Evolutionary conservation across 2,329 filamentous ascomycete genomes (phyloP).

Genomic region (Venturiaceae sp.): DNA sequence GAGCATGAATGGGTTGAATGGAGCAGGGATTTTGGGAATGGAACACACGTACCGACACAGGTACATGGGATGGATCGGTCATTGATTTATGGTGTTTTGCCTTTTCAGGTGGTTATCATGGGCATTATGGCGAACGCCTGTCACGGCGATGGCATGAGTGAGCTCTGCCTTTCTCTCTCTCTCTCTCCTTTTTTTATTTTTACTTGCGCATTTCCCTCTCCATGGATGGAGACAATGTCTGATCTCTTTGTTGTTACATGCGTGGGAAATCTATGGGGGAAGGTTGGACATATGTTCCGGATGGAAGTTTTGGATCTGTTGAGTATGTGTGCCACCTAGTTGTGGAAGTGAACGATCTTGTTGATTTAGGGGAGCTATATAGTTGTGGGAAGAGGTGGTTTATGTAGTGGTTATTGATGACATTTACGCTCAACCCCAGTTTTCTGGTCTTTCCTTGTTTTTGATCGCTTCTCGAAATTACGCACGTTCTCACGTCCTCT

Average conservation of each 20-base stretch:
- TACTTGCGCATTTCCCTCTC: background rate
- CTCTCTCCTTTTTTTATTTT: background rate
- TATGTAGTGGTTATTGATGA: background rate
- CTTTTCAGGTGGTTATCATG: too few relatives aligned
- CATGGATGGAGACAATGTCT: background rate
- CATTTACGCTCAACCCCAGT: too few relatives aligned
- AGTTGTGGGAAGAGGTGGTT: background rate
- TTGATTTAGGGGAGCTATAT: background rate
- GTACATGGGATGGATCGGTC: background rate
- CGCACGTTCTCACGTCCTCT: too few relatives aligned
- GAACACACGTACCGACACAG: background rate
- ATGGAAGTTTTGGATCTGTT: background rate
- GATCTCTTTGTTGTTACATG: background rate
- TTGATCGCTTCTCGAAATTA: too few relatives aligned
- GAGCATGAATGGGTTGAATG: background rate
- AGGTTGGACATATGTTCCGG: background rate
- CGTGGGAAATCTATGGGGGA: background rate
- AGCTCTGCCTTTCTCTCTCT: background rate
- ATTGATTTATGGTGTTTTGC: background rate
- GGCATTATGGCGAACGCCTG: background rate
- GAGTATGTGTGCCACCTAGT: constrained; percentile 1
- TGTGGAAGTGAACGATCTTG: background rate
- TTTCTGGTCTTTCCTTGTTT: too few relatives aligned
- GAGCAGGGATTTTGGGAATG: background rate
- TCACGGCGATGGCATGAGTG: background rate